Base-by-base conservation (phyloP, 371 early-diverging fungal species). In the Mortierella sp. region DNA sequence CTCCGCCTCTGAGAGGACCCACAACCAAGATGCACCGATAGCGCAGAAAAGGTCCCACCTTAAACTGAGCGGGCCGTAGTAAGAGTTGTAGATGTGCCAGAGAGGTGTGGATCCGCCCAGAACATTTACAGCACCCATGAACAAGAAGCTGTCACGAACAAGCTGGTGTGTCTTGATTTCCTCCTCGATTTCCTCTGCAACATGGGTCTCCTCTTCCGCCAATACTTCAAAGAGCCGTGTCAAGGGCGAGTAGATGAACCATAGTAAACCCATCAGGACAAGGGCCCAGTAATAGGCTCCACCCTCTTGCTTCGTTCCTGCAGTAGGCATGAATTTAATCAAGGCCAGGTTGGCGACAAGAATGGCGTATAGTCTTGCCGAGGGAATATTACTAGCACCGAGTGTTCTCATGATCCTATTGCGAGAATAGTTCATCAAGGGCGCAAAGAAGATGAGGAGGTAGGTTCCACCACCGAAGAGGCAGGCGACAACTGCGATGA, bases 181-280 rank as follows among this genome's bases (percentile, higher is more conserved):
- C 14, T 64, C 27, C 23, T 51, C 24, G 28, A 30, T 45, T 2
- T 26, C 38, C 14, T 64, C 56, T 0, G 57, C 30, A 24, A n/a
- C n/a, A 8, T 7, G 42, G 1, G 41, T 3, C 5, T 30, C 23
- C 27, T 49, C n/a, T n/a, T n/a, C n/a, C n/a, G n/a, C n/a, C n/a
- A n/a, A n/a, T n/a, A n/a, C n/a, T n/a, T n/a, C 57, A 6, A 64
- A 19, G 2, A 64, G 30, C 39, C 43, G 38, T 1, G 64, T 64
- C 28, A 64, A 43, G n/a, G 57, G 50, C 2, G 64, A 56, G 57
- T 64, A 64, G n/a, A 64, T 19, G 43, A 56, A 56, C 64, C 64
- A 64, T 3, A 56, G 42, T 14, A 50, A 55, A n/a, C 41, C n/a
- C 18, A 42, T 24, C 19, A 42, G 42, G 19, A 47, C 2, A 30